Evolutionary conservation across 1,284 basidiomycete species (phyloP).

Genomic region (Peniophora sp.): DNA sequence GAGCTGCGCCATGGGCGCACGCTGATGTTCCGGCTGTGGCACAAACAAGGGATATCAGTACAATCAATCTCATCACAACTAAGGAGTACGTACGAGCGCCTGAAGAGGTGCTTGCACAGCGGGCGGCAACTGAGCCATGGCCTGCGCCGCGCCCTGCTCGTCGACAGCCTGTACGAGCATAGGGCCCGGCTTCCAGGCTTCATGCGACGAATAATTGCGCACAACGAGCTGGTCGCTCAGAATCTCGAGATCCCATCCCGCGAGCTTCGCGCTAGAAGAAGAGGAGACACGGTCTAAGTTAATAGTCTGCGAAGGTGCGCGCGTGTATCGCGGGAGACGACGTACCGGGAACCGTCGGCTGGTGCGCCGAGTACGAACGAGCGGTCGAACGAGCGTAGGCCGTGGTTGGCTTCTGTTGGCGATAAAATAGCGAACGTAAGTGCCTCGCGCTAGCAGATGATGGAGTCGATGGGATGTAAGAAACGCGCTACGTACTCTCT

Average conservation of each 20-base stretch:
- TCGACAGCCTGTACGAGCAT: constrained; percentile 53
- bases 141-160: constrained; percentile 18
- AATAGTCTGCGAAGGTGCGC: constrained; percentile 1
- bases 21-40: constrained; percentile 56
- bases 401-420: constrained; percentile 43
- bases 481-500: constrained; percentile 58
- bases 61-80: not conserved
- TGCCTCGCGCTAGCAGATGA: constrained; percentile 4
- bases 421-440: constrained; percentile 4
- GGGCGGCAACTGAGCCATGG: constrained; percentile 16
- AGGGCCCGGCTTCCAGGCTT: constrained; percentile 70
- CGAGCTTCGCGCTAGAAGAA: constrained; percentile 57
- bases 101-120: constrained; percentile 41
- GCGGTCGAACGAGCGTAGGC: constrained; percentile 89
- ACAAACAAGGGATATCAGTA: constrained; percentile 4
- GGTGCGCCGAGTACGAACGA: constrained; percentile 85
- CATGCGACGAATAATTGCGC: constrained; percentile 75
- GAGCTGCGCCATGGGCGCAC: constrained; percentile 58
- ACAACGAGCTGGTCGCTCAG: constrained; percentile 85
- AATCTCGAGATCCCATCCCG: constrained; percentile 87
- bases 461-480: constrained; percentile 2
- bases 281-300: not conserved
- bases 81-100: constrained; percentile 39
- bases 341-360: constrained; percentile 72
- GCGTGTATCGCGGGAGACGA: constrained; percentile 10